Evolutionary conservation across 73 alveolate genomes (phyloP).

Genomic region (Uronychia binucleata): DNA sequence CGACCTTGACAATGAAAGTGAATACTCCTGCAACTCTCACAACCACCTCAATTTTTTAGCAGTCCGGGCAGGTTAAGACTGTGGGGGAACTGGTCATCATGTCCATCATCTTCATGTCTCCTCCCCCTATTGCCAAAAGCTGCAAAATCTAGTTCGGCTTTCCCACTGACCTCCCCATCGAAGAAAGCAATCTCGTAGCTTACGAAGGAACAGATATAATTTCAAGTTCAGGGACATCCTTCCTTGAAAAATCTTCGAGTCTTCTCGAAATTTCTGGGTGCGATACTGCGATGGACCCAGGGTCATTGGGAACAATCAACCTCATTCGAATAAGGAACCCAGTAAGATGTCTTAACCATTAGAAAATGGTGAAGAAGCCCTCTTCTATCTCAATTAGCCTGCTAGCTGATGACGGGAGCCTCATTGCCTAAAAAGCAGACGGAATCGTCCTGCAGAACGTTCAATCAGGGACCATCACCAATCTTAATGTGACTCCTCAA

Average conservation of each 20-base stretch:
- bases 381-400: background rate
- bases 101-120: slow-evolving; percentile 1
- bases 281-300: background rate
- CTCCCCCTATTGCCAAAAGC: slow-evolving; percentile 14
- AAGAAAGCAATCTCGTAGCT: background rate
- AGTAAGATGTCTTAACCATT: background rate
- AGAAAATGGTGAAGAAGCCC: slow-evolving; percentile 3
- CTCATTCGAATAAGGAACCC: slow-evolving; percentile 8
- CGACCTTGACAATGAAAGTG: slow-evolving; percentile 9
- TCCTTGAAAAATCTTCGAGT: background rate
- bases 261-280: background rate
- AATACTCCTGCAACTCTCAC: background rate
- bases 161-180: slow-evolving; percentile 11
- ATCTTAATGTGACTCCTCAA: background rate
- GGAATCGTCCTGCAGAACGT: background rate
- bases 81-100: slow-evolving; percentile 1
- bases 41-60: background rate
- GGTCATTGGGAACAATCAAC: background rate
- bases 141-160: background rate
- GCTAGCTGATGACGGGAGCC: background rate
- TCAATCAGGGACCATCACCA: background rate
- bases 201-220: background rate
- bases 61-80: background rate
- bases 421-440: background rate
- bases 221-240: slow-evolving; percentile 5